Base-by-base conservation (phyloP, 352 stramenopile genomes). In the Globisporangium splendens region DNA sequence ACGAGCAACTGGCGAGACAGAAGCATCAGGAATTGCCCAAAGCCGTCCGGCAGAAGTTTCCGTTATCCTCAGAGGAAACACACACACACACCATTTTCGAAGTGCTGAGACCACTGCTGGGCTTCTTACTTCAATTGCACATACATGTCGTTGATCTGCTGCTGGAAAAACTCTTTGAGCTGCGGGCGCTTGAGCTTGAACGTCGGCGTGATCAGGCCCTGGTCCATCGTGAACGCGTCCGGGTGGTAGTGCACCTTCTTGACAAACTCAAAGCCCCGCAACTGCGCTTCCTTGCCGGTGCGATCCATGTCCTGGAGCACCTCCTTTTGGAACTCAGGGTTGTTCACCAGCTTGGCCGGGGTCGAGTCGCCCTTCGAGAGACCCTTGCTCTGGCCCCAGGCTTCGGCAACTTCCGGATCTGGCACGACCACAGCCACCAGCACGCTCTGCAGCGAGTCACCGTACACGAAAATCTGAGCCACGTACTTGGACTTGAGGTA, bases 391-490 rank as follows among this genome's bases (percentile, higher is more conserved):
- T 73, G 39, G 2, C 74, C 77, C 77, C 83, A 90, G 1, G 71
- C 66, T 50, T 90, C 73, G 0, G 76, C 75, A 1, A 68, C 61
- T 24, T 93, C 83, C 2, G 79, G 76, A 50, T 95, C 83, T 4
- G 82, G 83, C 21, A 98, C 93, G 12, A 98, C 72, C 54, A 99
- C 72, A 24, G 84, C 95, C n/a, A 99, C 95, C 5, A 99, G 79
- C 56, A 68, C 89, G 67, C 71, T 98, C 72, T 98, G 87, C 14
- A 97, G 85, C 22, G 93, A 98, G 73, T 99, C 96, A 1, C 97
- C 97, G 70, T 99, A 93, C 18, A 99, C 91, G 66, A 98, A 99
- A 31, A 89, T 79, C 70, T 98, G 95, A 1, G 79, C 89, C 28
- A 99, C 91, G 68, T 97, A 97, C n/a, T 79, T 77, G 62, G 74